These are phyloP conservation scores for Croton laevigatus DNA, from an alignment of 441 rosid species.

Conservation along the genomic window DNA sequence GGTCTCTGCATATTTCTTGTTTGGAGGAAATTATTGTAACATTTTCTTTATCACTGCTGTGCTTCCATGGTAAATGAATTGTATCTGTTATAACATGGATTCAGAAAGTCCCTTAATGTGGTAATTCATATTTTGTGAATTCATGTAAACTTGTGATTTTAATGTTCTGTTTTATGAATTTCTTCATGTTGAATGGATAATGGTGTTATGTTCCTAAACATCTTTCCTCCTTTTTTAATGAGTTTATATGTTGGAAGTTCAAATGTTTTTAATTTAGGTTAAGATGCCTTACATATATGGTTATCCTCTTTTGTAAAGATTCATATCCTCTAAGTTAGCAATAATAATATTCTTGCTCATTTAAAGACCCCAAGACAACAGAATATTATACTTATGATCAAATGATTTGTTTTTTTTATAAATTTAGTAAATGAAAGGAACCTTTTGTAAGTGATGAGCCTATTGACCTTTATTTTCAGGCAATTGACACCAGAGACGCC, in stretches of 20 bases:
- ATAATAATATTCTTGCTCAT: background rate
- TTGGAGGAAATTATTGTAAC: background rate
- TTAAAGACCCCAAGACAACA: background rate
- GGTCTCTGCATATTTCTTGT: background rate
- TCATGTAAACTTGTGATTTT: background rate
- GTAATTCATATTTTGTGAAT: background rate
- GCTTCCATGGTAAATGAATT: background rate
- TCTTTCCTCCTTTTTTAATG: background rate
- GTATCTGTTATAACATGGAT: background rate
- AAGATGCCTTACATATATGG: background rate
- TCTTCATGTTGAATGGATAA: background rate
- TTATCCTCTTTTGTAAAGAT: background rate
- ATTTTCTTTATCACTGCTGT: background rate
- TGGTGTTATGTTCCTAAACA: background rate
- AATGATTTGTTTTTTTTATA: background rate
- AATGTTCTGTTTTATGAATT: background rate
- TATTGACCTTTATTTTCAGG: conserved; percentile 49
- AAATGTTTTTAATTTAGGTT: background rate
- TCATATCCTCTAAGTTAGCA: background rate
- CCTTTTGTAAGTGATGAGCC: conserved; percentile 1
- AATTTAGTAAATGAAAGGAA: background rate
- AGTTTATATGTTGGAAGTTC: background rate
- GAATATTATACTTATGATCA: background rate
- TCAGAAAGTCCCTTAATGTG: background rate
- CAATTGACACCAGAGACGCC: conserved; percentile 92